A percentile compares a stretch with the other conserved stretches of the same genome.
phyloP scores from a whole-genome alignment of 2,329 filamentous ascomycete species.

The Trichoderma sp. region DNA sequence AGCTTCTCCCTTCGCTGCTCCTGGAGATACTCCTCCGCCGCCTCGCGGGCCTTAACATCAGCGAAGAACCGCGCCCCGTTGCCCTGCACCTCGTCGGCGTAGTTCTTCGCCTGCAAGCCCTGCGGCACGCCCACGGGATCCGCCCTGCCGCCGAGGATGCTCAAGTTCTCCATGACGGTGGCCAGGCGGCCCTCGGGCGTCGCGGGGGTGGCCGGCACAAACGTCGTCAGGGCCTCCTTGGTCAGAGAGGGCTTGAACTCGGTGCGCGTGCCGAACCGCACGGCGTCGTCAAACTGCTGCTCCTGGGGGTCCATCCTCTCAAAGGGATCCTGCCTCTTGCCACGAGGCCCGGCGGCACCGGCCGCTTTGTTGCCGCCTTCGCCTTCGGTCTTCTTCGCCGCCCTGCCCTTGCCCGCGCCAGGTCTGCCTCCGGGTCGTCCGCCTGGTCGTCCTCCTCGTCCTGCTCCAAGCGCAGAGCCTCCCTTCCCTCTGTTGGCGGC shows the following conservation, averaged over 20 bases:
- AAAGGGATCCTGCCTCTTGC: slow-evolving; percentile 26
- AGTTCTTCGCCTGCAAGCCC: slow-evolving; percentile 30
- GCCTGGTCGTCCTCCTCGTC: slow-evolving; percentile 21
- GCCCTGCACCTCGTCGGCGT: slow-evolving; percentile 32
- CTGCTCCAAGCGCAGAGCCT: slow-evolving; percentile 21
- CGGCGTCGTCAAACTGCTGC: slow-evolving; percentile 35
- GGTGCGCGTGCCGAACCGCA: slow-evolving; percentile 35
- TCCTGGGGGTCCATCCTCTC: slow-evolving; percentile 33
- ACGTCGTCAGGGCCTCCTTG: slow-evolving; percentile 30
- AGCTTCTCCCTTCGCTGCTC: slow-evolving; percentile 25
- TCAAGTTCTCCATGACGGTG: slow-evolving; percentile 37
- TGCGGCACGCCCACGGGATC: slow-evolving; percentile 34
- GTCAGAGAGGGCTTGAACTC: slow-evolving; percentile 36
- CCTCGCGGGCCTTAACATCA: slow-evolving; percentile 29
- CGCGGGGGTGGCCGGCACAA: slow-evolving; percentile 32
- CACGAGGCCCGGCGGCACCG: slow-evolving; percentile 15
- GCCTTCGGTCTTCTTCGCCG: slow-evolving; percentile 28
- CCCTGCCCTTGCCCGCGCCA: slow-evolving; percentile 18
- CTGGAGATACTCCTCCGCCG: slow-evolving; percentile 33
- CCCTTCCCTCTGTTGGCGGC: slow-evolving; percentile 13
- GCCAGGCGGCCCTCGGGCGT: slow-evolving; percentile 31
- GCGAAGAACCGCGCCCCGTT: slow-evolving; percentile 34
- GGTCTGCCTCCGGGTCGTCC: slow-evolving; percentile 22
- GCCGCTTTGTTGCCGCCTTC: slow-evolving; percentile 20
- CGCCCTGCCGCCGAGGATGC: slow-evolving; percentile 35